Evolutionary conservation across 2,329 filamentous ascomycete species (phyloP).

Genomic region (Botrytis paeoniae): DNA sequence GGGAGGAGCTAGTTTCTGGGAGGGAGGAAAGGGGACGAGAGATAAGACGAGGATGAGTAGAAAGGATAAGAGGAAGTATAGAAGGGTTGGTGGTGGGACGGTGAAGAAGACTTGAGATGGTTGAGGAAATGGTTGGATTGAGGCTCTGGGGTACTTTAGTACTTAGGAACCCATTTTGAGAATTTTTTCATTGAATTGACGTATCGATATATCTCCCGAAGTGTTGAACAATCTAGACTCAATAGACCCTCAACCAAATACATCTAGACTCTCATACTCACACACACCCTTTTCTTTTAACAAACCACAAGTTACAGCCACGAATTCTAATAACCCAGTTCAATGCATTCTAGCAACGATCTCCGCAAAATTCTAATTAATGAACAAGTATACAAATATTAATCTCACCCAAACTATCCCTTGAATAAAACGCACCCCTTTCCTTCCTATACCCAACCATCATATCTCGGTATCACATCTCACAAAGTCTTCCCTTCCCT

Average conservation of each 20-base stretch:
- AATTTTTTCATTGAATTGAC: background rate
- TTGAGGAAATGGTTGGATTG: background rate
- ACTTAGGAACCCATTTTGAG: background rate
- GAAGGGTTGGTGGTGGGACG: slow-evolving; percentile 48
- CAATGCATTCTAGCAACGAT: background rate
- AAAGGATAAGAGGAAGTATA: slow-evolving; percentile 73
- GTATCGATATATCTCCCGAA: background rate
- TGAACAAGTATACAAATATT: background rate
- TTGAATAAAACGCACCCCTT: background rate
- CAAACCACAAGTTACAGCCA: background rate
- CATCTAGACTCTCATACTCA: background rate
- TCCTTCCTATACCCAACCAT: background rate
- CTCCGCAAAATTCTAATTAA: background rate
- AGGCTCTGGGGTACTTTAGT: background rate
- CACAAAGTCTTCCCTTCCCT: background rate
- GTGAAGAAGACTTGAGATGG: slow-evolving; percentile 18
- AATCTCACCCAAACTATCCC: background rate
- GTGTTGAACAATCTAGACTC: background rate
- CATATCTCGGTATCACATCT: background rate
- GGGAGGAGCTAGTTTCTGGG: slow-evolving; percentile 69
- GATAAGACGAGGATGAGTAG: slow-evolving; percentile 69
- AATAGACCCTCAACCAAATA: background rate
- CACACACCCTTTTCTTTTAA: background rate
- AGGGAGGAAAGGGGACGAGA: slow-evolving; percentile 79
- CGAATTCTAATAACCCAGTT: background rate